Evolutionary conservation across 345 rosid genomes (phyloP).

Genomic region (Rhodamnia argentea): DNA sequence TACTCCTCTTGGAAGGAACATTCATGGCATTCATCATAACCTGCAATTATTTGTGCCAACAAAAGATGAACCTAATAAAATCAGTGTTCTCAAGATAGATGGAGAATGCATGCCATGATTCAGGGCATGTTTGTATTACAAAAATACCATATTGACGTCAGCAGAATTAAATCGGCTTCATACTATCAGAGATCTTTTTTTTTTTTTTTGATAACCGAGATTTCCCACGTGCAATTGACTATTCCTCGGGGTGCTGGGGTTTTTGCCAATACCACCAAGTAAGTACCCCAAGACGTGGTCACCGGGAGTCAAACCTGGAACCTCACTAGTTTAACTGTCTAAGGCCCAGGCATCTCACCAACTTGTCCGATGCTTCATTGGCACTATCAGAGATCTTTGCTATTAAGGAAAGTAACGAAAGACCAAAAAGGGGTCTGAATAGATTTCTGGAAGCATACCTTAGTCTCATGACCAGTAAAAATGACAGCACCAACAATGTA

Average conservation of each 20-base stretch:
- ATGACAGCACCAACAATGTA: conserved; percentile 82
- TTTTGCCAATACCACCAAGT: too few relatives aligned
- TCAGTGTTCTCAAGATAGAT: neutral
- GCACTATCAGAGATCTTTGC: neutral
- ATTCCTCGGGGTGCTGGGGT: too few relatives aligned
- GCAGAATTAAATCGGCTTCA: neutral
- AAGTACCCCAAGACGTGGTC: too few relatives aligned
- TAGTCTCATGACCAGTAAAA: conserved; percentile 96
- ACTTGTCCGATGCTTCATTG: too few relatives aligned
- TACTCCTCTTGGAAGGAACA: conserved; percentile 98
- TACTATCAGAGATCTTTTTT: neutral
- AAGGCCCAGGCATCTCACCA: too few relatives aligned
- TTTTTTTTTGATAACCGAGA: too few relatives aligned
- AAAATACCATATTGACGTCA: neutral
- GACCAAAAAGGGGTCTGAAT: neutral
- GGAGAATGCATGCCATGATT: neutral
- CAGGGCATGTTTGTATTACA: neutral
- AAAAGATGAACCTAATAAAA: neutral
- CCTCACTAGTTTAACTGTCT: too few relatives aligned
- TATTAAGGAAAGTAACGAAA: neutral
- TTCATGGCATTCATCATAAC: conserved; percentile 99
- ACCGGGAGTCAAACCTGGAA: too few relatives aligned
- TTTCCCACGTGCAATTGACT: too few relatives aligned
- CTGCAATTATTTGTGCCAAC: conserved; percentile 23
- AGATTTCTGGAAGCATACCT: conserved; percentile 38